These are phyloP conservation scores for Phyllosticta citriasiana DNA, from an alignment of 2,329 filamentous ascomycete species.

Conservation along the genomic window DNA sequence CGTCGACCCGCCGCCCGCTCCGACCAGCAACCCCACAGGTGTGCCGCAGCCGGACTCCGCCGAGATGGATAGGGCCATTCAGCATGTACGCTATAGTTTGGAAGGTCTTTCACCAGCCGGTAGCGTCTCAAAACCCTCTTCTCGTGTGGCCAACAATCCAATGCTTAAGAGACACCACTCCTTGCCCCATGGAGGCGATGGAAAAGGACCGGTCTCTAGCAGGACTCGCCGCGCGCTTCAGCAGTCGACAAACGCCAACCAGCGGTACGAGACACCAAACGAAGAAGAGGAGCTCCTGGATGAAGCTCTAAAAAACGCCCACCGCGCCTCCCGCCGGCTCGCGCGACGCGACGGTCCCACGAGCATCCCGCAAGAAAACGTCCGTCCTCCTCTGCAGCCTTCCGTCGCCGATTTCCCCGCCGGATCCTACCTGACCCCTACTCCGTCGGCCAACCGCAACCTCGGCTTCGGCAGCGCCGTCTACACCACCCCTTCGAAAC, in stretches of 20 bases:
- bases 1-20: conserved; percentile 38
- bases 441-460: conserved; percentile 74
- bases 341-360: conserved; percentile 32
- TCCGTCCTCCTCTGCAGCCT: conserved; percentile 45
- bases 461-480: conserved; percentile 60
- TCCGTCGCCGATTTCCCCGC: conserved; percentile 53
- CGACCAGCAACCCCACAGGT: conserved; percentile 21
- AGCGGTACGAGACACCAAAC: conserved; percentile 86
- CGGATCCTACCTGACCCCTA: conserved; percentile 59
- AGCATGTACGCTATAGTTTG: conserved; percentile 49
- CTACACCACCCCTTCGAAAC: conserved; percentile 56
- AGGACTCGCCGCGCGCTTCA: conserved; percentile 69
- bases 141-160: conserved; percentile 34
- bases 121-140: conserved; percentile 21
- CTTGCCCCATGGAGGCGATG: conserved; percentile 12
- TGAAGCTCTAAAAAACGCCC: conserved; percentile 72
- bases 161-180: conserved; percentile 42
- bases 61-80: conserved; percentile 52
- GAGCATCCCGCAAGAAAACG: conserved; percentile 17
- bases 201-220: conserved; percentile 57
- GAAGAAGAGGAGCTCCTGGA: conserved; percentile 95
- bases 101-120: conserved; percentile 29
- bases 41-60: conserved; percentile 43
- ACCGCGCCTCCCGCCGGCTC: conserved; percentile 62
- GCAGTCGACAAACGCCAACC: conserved; percentile 59